Percentiles rank a stretch among this genome's conserved stretches.
These are phyloP conservation scores for Pichia ethanolica DNA, from an alignment of 805 yeast genomes.

Conservation along the genomic window DNA sequence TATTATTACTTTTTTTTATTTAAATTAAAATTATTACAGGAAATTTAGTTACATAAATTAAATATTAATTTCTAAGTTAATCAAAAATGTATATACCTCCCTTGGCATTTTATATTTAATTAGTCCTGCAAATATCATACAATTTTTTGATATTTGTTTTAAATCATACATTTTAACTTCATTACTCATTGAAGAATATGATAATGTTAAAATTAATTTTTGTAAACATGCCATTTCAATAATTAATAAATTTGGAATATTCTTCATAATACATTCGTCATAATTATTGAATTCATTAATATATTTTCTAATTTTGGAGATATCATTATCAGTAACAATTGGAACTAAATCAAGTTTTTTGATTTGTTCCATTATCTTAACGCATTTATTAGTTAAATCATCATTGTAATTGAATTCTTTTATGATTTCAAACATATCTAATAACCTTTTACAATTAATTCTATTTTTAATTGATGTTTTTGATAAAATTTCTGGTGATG, in stretches of 20 bases:
- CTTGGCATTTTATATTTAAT: slow-evolving; percentile 88
- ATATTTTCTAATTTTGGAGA: slow-evolving; percentile 57
- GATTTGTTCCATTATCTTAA: slow-evolving; percentile 35
- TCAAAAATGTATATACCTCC: slow-evolving; percentile 67
- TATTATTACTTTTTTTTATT: not conserved
- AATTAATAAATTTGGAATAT: slow-evolving; percentile 70
- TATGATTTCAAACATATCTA: slow-evolving; percentile 64
- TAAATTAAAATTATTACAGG: not conserved
- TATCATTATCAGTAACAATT: slow-evolving; percentile 38
- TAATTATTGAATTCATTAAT: slow-evolving; percentile 52
- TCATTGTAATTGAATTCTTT: slow-evolving; percentile 25
- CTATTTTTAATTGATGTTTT: slow-evolving; percentile 47
- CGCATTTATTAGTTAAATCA: slow-evolving; percentile 3
- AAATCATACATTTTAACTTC: slow-evolving; percentile 49
- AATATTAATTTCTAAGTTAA: slow-evolving; percentile 46
- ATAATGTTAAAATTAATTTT: slow-evolving; percentile 31
- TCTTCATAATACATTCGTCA: slow-evolving; percentile 68
- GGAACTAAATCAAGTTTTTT: slow-evolving; percentile 64
- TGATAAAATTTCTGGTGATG: slow-evolving; percentile 53
- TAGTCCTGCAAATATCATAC: slow-evolving; percentile 94
- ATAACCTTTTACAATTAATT: slow-evolving; percentile 56
- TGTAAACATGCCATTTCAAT: slow-evolving; percentile 76
- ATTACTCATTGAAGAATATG: slow-evolving; percentile 7
- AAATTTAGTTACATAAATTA: slow-evolving; percentile 3
- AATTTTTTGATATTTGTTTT: slow-evolving; percentile 64